Base-by-base conservation (phyloP, 306 rosid species). In the Trichosanthes cucumerina region DNA sequence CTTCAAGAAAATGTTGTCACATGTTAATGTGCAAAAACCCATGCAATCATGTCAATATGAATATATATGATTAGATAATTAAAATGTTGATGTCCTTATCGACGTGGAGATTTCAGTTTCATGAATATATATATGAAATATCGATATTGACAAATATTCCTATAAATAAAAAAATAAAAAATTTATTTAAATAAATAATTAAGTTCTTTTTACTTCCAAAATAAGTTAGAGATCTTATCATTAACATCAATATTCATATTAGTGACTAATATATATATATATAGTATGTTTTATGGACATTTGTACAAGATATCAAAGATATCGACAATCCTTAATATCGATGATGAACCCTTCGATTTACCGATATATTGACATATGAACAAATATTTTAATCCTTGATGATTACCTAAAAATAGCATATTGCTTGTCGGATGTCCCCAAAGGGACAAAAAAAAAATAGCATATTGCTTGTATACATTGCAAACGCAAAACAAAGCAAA, bases 1-100 rank as follows among this genome's bases (percentile, higher is more conserved):
- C 98, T 93, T 82, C 47, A 16, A 76, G 76, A 73, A 39, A 52
- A 75, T 34, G 15, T 47, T 6, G 57, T n/a, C 59, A 50, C 65
- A 77, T 80, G 80, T 75, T 80, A 75, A 83, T 46, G 44, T 69
- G 36, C 3, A 71, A 24, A 53, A 49, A 63, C 46, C 16, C 41
- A 79, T 43, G 66, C 58, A 59, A n/a, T 21, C 31, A 16, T 15
- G 58, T 28, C 46, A 28, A 46, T 59, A 36, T 38, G 72, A 36
- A 3, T 34, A 34, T 34, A 34, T 34, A 64, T 3, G 50, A 58
- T 77, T 57, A 9, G 6, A 52, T 52, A 36, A 58, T 58, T 39
- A 24, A 5, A 15, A 18, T 50, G 16, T 18, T 4, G 2, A 50
- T 50, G 9, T 50, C 56, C 7, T 16, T 4, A 50, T 18, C n/a